Base-by-base conservation (phyloP, 1,284 basidiomycete genomes). In the Trametes polyzona region DNA sequence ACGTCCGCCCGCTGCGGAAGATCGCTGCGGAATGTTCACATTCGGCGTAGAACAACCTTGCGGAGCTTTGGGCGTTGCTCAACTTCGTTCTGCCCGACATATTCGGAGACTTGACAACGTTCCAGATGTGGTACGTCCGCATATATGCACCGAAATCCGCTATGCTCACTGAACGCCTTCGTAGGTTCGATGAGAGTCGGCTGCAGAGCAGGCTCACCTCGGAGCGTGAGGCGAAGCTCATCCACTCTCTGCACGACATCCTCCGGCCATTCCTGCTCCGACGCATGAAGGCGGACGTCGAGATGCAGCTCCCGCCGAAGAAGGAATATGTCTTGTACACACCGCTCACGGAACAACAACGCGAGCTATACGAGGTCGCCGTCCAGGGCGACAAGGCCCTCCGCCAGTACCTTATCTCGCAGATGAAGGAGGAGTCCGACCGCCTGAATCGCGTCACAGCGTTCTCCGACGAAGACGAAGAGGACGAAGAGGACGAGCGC, bases 291-390 rank as follows among this genome's bases (percentile, higher is more conserved):
- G 86, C 79, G 19, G 96, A 99, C 62, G 96, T 98, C 9, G 93
- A 95, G 70, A 83, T 84, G 52, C 81, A 85, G 49, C 78, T 98
- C 9, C 90, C 89, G 0, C 90, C 90, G 1, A 98, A 98, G 80
- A 98, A 96, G 74, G 96, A 98, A 75, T 98, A 98, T 65, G 85
- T 97, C 4, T 80, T 98, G 0, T 97, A 96, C 64, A 94, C 95
- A 0, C 95, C 95, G 0, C 78, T 98, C 6, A 96, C 88, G 41
- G 77, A 84, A 42, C 79, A 81, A 41, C 96, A 98, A 67, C 87
- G 89, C 52, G 85, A 92, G 56, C 78, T 96, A 14, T 98, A 97
- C 68, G 88, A 96, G 58, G 85, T 85, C 7, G 85, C 94, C 26
- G 75, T 94, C 9, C 77, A 82, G 24, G 86, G 92, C 0, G 81